Evolutionary conservation across 257 asterid genomes (phyloP), one percentile per base, ranked within the genome.

Genomic region (Ilex asprella): DNA sequence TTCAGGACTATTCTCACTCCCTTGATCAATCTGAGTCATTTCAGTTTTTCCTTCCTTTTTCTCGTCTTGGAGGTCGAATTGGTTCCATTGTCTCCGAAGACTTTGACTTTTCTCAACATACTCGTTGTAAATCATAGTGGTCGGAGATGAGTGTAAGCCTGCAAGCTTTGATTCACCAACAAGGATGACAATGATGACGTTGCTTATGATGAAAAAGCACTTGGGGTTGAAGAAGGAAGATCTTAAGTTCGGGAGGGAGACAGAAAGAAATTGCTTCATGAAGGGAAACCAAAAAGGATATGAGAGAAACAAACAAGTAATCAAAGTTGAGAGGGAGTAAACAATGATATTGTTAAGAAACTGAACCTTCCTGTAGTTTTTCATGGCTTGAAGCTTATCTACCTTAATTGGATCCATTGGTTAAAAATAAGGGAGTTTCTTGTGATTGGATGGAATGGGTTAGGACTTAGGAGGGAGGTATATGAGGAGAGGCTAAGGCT

Each of bases 161-260:
- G 53, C 13, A 2, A 69, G 9, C 39, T 54, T 69, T 3, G 78
- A 64, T 51, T 73, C 71, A n/a, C 72, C 68, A 14, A 74, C 60
- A 2, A 74, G 69, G 65, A 74, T 49, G 15, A 74, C 50, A 47
- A 74, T 52, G 32, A 74, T 74, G 72, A 61, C 12, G 56, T 74
- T 74, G 10, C 72, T 61, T 15, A 74, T 14, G 14, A 74, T 11
- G 50, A 74, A 74, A 49, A 74, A 44, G 55, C 61, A 51, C 39
- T 65, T 69, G 41, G 75, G 65, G 52, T 59, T 60, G 10, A 41
- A 41, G 54, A 68, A 16, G 35, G 64, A 61, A 2, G 75, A 56
- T 56, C 46, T 64, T 1, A 65, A 60, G n/a, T 14, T 60, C 15
- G 71, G 69, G 2, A 74, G 54, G 47, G 59, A 53, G 44, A 69